phyloP scores from a whole-genome alignment of 164 flowering plant species.

The Amborella trichopoda region DNA sequence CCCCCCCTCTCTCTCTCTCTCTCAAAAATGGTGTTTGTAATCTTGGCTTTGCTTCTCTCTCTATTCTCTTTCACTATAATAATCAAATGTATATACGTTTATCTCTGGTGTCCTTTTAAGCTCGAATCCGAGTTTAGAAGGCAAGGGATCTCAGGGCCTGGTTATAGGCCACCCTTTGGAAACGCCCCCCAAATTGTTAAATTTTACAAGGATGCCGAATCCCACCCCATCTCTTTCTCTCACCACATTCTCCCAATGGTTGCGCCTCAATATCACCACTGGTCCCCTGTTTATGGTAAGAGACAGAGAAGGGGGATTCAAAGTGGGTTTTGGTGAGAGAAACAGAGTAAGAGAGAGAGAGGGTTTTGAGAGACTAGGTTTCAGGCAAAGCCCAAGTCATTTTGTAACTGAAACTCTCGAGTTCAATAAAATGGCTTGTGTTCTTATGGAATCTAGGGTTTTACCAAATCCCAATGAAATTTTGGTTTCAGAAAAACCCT shows the following conservation, averaged over 20 bases:
- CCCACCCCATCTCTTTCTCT: constrained; percentile 2
- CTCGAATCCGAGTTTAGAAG: constrained; percentile 5
- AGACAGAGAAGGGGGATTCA: no score
- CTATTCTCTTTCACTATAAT: not conserved
- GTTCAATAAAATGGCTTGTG: no score
- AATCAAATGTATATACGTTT: constrained; percentile 1
- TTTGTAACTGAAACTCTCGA: no score
- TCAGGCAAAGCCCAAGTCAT: no score
- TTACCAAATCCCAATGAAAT: no score
- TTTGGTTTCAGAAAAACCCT: no score
- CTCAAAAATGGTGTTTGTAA: no score
- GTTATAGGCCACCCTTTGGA: constrained; percentile 17
- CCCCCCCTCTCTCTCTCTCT: not conserved
- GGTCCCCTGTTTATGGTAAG: constrained; percentile 9
- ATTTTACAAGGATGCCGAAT: not conserved
- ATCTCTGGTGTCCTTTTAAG: constrained; percentile 7
- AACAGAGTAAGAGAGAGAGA: no score
- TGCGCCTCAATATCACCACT: constrained; percentile 4
- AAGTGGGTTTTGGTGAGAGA: no score
- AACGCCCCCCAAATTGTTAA: constrained; percentile 12
- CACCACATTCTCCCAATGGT: constrained; percentile 3
- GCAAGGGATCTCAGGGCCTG: constrained; percentile 13
- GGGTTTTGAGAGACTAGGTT: no score
- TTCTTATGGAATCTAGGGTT: no score
- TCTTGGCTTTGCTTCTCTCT: no score